Evolutionary conservation across 805 yeast genomes (phyloP), one percentile per base, ranked within the genome.

Genomic region (Citeromyces matritensis): DNA sequence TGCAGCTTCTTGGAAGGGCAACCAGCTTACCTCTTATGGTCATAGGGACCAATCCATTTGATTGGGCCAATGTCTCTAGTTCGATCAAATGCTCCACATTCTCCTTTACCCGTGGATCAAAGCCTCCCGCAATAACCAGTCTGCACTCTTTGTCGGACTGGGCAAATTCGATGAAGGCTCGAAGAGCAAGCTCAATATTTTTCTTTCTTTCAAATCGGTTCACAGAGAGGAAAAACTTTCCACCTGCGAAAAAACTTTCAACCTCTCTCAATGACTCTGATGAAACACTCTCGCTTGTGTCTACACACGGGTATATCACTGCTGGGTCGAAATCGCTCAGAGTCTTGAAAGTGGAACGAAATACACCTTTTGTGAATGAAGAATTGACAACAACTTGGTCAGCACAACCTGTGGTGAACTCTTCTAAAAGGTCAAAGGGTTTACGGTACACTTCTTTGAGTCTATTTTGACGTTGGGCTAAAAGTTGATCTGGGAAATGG

Each of bases 171-270:
- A 75, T 66, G 49, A 65, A 88, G 0, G 95, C 57, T 27, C 65
- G 55, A 13, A 91, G 57, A 0, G 96, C 97, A 39, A 91, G 59
- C 10, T 65, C 76, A 9, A 91, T 65, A 45, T 82, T 76, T 48
- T 91, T 91, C 47, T 83, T 82, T 34, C 77, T 61, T 53, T 91
- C 98, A 47, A 80, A 91, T 39, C 99, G 65, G 51, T 91, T 91
- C 31, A 91, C 66, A 17, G 94, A 81, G 23, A 91, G 51, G 41
- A 83, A 68, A 38, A 57, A 70, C 10, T 51, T 47, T 15, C 42
- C 41, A 13, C 48, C 52, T 5, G 48, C 45, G 34, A 67, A 51
- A 37, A 64, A 58, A 1, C 38, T 38, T 8, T 34, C 23, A 8
- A 63, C 55, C 30, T 63, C 64, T 1, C 41, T 33, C 6, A 53